phyloP scores from a whole-genome alignment of 2,329 filamentous ascomycete genomes.

The Trichoderma brevicompactum region DNA sequence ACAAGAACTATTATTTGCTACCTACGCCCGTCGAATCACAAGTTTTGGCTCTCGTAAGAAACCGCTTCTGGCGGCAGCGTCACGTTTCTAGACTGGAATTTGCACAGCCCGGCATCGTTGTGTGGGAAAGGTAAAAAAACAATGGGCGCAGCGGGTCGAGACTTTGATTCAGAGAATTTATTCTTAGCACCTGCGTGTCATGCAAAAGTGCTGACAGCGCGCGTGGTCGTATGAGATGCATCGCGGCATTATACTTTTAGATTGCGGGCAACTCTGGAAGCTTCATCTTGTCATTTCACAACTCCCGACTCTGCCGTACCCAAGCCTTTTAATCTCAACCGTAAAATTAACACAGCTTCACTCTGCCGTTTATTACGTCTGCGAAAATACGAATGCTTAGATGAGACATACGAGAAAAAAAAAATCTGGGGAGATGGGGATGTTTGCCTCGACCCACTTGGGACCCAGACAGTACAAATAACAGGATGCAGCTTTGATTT shows the following conservation, averaged over 20 bases:
- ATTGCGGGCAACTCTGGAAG: constrained; percentile 7
- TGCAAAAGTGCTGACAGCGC: constrained; percentile 12
- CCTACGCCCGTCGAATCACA: not conserved
- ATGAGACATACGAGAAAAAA: constrained; percentile 21
- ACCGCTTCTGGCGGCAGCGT: not conserved
- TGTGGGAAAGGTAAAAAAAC: not conserved
- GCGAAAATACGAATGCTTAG: constrained; percentile 20
- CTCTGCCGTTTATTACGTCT: not conserved
- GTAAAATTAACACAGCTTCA: not conserved
- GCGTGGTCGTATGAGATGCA: not conserved
- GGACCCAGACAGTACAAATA: constrained; percentile 17
- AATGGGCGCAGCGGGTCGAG: constrained; percentile 5
- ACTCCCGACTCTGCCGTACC: not conserved
- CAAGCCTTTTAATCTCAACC: not conserved
- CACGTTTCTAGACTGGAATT: not conserved
- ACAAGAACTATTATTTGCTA: not conserved
- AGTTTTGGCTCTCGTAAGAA: too few species aligned
- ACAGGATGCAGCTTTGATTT: constrained; percentile 7
- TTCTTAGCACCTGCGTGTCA: not conserved
- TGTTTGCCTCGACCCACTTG: not conserved
- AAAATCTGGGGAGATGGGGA: constrained; percentile 16
- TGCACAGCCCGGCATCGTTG: not conserved
- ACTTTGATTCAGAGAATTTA: constrained; percentile 2
- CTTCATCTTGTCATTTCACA: not conserved
- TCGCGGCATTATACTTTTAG: not conserved